phyloP scores from a whole-genome alignment of 331 rosid genomes.

The Phaseolus coccineus region DNA sequence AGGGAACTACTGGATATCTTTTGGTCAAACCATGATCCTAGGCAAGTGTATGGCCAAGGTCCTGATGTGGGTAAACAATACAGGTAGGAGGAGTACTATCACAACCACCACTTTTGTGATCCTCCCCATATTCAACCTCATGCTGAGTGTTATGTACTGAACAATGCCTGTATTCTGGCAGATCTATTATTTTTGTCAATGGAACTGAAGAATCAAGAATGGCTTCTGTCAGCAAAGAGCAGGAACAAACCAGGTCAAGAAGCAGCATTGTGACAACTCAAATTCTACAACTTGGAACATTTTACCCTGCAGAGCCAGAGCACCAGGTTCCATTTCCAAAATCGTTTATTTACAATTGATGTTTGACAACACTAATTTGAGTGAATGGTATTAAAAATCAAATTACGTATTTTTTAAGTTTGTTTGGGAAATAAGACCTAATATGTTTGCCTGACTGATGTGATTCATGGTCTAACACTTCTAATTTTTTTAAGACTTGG shows the following conservation, averaged over 20 bases:
- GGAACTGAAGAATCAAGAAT: conserved; percentile 86
- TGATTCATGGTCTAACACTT: too few species aligned
- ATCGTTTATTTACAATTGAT: conserved; percentile 18
- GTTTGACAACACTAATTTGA: not conserved
- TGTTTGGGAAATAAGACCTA: too few species aligned
- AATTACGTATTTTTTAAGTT: too few species aligned
- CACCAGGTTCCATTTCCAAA: conserved; percentile 74
- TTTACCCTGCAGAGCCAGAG: conserved; percentile 87
- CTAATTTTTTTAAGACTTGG: too few species aligned
- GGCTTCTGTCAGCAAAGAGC: conserved; percentile 83
- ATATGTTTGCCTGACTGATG: too few species aligned
- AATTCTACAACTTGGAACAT: conserved; percentile 73
- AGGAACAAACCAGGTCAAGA: conserved; percentile 82
- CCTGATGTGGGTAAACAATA: conserved; percentile 97
- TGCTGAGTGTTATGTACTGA: conserved; percentile 27
- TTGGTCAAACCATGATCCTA: conserved; percentile 91
- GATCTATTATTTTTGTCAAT: conserved; percentile 84
- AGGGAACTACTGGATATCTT: conserved; percentile 80
- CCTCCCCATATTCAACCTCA: conserved; percentile 22
- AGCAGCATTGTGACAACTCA: conserved; percentile 84
- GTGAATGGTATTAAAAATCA: too few species aligned
- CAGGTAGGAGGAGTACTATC: conserved; percentile 60
- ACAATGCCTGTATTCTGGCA: conserved; percentile 44
- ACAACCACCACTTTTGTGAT: conserved; percentile 24
- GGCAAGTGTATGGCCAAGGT: conserved; percentile 98